Conservation (phyloP, 2,329 filamentous ascomycete genomes). For the Colletotrichum brevisporum region DNA sequence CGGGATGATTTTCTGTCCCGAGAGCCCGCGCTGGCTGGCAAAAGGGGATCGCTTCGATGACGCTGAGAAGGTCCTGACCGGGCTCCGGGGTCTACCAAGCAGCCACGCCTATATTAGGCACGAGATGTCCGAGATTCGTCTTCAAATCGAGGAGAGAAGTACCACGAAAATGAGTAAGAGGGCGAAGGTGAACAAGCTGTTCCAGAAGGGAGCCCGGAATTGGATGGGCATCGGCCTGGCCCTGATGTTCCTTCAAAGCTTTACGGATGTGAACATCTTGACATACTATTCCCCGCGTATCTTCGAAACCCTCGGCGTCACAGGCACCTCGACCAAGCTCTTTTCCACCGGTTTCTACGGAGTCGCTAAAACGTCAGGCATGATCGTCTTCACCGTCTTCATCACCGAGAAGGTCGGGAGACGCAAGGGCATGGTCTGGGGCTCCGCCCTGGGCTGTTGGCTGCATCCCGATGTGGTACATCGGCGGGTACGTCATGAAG, state of each 20-base stretch:
- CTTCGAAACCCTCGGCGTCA: conserved; percentile 53
- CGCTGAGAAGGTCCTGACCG: conserved; percentile 53
- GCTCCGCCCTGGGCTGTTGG: conserved; percentile 56
- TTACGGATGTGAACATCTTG: conserved; percentile 47
- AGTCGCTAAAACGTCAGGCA: conserved; percentile 53
- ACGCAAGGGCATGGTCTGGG: conserved; percentile 61
- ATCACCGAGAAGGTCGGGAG: conserved; percentile 63
- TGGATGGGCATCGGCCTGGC: conserved; percentile 62
- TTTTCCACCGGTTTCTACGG: conserved; percentile 58
- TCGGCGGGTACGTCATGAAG: conserved; percentile 54
- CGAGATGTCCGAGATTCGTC: conserved; percentile 67
- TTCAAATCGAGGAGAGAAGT: conserved; percentile 69
- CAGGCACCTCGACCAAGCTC: conserved; percentile 48
- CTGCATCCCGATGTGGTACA: conserved; percentile 55
- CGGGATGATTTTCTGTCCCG: conserved; percentile 51
- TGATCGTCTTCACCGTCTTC: conserved; percentile 56
- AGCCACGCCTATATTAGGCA: conserved; percentile 56
- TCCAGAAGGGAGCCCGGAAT: conserved; percentile 48
- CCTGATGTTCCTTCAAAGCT: conserved; percentile 53
- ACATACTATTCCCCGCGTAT: conserved; percentile 59
- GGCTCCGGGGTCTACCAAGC: conserved; percentile 53
- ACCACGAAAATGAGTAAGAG: conserved; percentile 32
- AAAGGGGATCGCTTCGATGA: conserved; percentile 53
- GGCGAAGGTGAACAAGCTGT: conserved; percentile 41
- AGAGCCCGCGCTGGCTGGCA: conserved; percentile 54